Conservation (phyloP, 306 rosid genomes). For the Abrus pulchellus region DNA sequence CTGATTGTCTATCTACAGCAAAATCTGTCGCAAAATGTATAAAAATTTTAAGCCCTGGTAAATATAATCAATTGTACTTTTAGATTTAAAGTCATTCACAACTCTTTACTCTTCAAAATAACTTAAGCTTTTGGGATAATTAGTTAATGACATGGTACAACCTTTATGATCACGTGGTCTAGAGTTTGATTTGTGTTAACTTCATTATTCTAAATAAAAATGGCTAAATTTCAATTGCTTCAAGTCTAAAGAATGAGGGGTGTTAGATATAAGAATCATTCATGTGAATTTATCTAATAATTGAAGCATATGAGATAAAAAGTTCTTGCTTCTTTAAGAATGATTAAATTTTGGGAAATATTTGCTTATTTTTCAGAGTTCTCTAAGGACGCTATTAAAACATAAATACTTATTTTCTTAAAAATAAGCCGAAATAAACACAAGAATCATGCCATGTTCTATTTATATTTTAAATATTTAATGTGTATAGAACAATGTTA, state of each 20-base stretch:
- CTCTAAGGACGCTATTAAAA: too few relatives aligned
- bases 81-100: background rate
- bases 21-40: conserved; percentile 70
- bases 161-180: background rate
- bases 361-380: too few relatives aligned
- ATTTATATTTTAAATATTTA: too few relatives aligned
- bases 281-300: background rate
- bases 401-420: too few relatives aligned
- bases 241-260: background rate
- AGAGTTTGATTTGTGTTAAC: background rate
- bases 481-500: too few relatives aligned
- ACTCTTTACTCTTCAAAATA: background rate
- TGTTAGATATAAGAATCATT: background rate
- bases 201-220: background rate
- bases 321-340: background rate
- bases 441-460: too few relatives aligned
- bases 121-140: background rate
- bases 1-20: conserved; percentile 61
- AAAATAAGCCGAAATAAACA: too few relatives aligned
- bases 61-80: conserved; percentile 1
- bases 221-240: background rate
- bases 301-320: background rate
- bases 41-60: conserved; percentile 81
- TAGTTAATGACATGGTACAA: background rate
- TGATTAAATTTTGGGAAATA: too few relatives aligned